Evolutionary conservation across 495 filamentous ascomycete genomes (phyloP).

Genomic region (Trichoderma asperelloides): DNA sequence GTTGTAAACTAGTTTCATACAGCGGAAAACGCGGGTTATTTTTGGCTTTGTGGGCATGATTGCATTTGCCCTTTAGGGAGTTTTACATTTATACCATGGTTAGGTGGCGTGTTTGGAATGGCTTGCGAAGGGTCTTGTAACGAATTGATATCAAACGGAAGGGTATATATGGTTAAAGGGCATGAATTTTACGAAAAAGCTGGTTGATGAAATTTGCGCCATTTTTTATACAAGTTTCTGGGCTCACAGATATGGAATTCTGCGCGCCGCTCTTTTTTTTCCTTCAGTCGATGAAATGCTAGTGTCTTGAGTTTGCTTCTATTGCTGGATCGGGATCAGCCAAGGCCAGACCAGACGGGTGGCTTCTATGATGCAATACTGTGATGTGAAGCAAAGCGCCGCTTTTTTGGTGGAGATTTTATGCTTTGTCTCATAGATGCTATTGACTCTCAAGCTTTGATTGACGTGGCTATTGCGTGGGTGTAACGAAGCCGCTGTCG

Average conservation of each 20-base stretch:
- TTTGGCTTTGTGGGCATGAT: neutral
- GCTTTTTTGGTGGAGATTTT: neutral
- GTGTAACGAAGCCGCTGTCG: neutral
- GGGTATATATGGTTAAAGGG: neutral
- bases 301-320: too few species aligned
- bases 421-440: neutral
- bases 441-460: neutral
- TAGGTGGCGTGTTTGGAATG: neutral
- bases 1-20: neutral
- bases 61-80: neutral
- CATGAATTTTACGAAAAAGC: neutral
- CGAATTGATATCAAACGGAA: neutral
- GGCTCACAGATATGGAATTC: neutral
- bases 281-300: neutral
- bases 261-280: neutral
- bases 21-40: neutral
- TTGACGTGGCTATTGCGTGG: slow-evolving; percentile 1
- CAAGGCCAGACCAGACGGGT: neutral
- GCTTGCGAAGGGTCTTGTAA: neutral
- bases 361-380: neutral
- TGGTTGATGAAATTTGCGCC: neutral
- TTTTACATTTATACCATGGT: slow-evolving; percentile 1
- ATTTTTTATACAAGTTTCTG: neutral
- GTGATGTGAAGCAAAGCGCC: neutral
- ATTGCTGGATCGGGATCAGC: too few species aligned